Percentiles rank a stretch among this genome's conserved stretches.
Evolutionary conservation across 148 eudicot genomes (phyloP).

Genomic region (Vaccinium darrowii): DNA sequence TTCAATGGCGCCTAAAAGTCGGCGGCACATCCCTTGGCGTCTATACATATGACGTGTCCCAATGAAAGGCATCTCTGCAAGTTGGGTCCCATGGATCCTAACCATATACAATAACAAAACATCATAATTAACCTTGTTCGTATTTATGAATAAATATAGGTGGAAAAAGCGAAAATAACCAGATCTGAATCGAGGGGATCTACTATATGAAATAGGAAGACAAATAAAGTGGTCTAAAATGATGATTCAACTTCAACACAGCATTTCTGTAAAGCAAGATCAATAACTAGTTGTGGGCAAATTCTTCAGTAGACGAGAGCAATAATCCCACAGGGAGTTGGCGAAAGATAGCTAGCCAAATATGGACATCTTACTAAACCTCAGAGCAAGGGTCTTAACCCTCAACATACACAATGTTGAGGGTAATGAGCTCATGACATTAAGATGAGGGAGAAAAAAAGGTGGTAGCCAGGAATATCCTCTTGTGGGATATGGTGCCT

Average conservation of each 20-base stretch:
- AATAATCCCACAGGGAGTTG: neutral
- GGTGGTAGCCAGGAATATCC: neutral
- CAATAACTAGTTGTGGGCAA: neutral
- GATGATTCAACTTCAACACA: neutral
- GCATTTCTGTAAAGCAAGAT: neutral
- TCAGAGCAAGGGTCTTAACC: neutral
- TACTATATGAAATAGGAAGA: neutral
- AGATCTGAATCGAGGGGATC: neutral
- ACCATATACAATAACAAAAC: constrained; percentile 11
- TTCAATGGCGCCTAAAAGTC: constrained; percentile 82
- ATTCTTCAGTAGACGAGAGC: neutral
- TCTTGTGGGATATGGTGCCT: neutral
- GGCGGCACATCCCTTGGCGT: constrained; percentile 98
- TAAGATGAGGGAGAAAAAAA: neutral
- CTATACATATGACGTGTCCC: constrained; percentile 93
- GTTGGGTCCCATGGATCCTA: constrained; percentile 80
- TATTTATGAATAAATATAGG: neutral
- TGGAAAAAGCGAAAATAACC: neutral
- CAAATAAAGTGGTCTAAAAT: neutral
- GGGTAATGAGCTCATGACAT: neutral
- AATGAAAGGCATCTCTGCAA: constrained; percentile 98
- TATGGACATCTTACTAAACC: neutral
- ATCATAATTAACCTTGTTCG: neutral
- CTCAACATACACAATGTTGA: too few species aligned
- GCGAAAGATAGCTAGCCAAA: neutral